Conservation (phyloP, 2,329 filamentous ascomycete species). For the Rhynchosporium graminicola region DNA sequence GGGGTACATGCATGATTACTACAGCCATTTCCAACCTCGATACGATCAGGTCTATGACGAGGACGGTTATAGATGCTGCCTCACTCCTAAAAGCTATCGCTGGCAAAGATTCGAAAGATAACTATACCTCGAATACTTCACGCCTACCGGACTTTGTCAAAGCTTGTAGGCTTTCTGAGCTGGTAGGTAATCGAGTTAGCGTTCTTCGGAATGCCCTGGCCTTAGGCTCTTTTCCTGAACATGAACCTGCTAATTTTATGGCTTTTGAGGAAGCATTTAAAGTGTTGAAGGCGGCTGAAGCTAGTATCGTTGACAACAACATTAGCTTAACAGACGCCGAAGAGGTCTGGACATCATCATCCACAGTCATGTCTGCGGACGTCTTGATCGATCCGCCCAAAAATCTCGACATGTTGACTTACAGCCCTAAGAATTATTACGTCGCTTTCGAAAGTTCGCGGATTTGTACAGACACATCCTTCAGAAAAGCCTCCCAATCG, state of each 20-base stretch:
- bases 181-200: slow-evolving; percentile 62
- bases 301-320: slow-evolving; percentile 55
- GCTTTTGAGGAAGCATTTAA: slow-evolving; percentile 58
- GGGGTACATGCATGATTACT: slow-evolving; percentile 45
- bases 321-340: slow-evolving; percentile 58
- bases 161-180: slow-evolving; percentile 54
- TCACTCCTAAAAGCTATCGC: slow-evolving; percentile 64
- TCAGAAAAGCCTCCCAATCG: slow-evolving; percentile 52
- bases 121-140: slow-evolving; percentile 64
- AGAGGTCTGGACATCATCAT: slow-evolving; percentile 35
- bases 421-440: no score
- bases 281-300: slow-evolving; percentile 55
- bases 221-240: slow-evolving; percentile 29
- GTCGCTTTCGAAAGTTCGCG: no score
- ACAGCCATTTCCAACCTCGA: slow-evolving; percentile 67
- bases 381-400: no score
- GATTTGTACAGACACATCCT: no score
- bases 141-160: slow-evolving; percentile 61
- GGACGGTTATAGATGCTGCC: slow-evolving; percentile 65
- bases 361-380: not conserved
- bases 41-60: slow-evolving; percentile 64
- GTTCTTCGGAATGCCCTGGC: slow-evolving; percentile 60
- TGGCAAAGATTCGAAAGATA: slow-evolving; percentile 59
- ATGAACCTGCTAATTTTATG: slow-evolving; percentile 46
- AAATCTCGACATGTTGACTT: no score